Conservation (phyloP, 2,329 filamentous ascomycete species). For the Hyphodiscus sp. region DNA sequence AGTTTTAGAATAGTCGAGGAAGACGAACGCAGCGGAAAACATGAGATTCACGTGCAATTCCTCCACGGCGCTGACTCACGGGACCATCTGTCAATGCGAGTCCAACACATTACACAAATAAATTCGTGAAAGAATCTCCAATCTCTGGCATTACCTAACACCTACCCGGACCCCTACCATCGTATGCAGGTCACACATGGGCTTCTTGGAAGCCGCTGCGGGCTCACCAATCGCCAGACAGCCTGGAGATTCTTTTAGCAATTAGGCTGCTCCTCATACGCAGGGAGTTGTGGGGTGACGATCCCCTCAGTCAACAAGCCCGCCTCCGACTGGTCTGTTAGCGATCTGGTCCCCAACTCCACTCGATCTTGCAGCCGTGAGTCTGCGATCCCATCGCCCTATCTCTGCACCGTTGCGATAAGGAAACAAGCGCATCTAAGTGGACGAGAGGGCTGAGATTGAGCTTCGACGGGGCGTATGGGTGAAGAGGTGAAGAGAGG, state of each 20-base stretch:
- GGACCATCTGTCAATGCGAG: constrained; percentile 1
- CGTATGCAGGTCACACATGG: constrained; percentile 6
- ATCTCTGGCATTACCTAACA: constrained; percentile 15
- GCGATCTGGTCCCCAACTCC: background rate
- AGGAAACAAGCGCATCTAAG: constrained; percentile 3
- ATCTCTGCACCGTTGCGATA: constrained; percentile 10
- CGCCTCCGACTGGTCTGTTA: background rate
- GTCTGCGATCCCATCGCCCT: background rate
- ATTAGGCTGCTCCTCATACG: constrained; percentile 13
- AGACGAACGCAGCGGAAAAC: too few species aligned
- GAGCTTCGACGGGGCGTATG: constrained; percentile 8
- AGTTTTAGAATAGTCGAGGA: too few species aligned
- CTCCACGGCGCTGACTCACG: constrained; percentile 3
- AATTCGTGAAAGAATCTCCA: constrained; percentile 9
- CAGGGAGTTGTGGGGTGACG: constrained; percentile 17
- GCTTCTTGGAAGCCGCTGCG: constrained; percentile 2
- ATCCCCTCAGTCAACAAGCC: background rate
- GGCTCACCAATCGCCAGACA: constrained; percentile 6
- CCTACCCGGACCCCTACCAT: background rate
- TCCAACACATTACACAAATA: constrained; percentile 3
- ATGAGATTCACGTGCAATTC: background rate
- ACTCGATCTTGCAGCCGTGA: background rate
- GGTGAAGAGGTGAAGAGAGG: background rate
- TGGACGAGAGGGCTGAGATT: constrained; percentile 1
- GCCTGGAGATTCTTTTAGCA: constrained; percentile 18